Evolutionary conservation across 257 asterid species (phyloP).

Genomic region (Verbena officinalis): DNA sequence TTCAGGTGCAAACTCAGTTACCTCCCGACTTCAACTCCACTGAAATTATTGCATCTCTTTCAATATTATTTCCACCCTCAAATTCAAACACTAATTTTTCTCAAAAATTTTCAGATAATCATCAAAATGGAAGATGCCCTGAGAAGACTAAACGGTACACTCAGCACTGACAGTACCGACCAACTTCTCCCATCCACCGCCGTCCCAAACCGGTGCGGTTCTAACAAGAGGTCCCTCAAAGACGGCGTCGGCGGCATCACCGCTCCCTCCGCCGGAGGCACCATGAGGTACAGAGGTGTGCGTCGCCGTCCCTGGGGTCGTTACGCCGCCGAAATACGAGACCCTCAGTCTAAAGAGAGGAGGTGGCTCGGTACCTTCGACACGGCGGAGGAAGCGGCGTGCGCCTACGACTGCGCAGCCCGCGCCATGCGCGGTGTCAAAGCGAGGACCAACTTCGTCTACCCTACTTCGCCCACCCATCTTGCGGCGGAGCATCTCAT

Average conservation of each 20-base stretch:
- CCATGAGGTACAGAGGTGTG: conserved; percentile 79
- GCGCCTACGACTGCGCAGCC: conserved; percentile 92
- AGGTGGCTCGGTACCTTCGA: conserved; percentile 95
- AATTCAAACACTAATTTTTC: neutral
- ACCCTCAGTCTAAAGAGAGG: conserved; percentile 83
- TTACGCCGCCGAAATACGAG: conserved; percentile 91
- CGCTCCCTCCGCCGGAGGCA: conserved; percentile 23
- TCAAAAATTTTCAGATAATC: neutral
- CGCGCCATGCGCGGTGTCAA: conserved; percentile 93
- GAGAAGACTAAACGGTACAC: conserved; percentile 56
- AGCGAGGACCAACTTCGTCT: conserved; percentile 81
- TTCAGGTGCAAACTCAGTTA: conserved; percentile 28
- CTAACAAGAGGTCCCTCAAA: conserved; percentile 52
- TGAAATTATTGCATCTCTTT: neutral
- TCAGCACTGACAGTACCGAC: conserved; percentile 38
- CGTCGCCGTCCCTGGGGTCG: conserved; percentile 99
- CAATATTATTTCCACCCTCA: neutral
- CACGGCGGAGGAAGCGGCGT: conserved; percentile 93
- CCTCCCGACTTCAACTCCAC: neutral
- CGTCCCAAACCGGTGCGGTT: conserved; percentile 44
- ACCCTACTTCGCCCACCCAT: conserved; percentile 52
- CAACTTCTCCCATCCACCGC: conserved; percentile 29
- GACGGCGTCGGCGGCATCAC: conserved; percentile 31
- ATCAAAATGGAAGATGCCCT: conserved; percentile 72
- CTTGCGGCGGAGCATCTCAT: conserved; percentile 25